These are phyloP conservation scores for Camelina laxa DNA, from an alignment of 345 rosid species.

Conservation along the genomic window DNA sequence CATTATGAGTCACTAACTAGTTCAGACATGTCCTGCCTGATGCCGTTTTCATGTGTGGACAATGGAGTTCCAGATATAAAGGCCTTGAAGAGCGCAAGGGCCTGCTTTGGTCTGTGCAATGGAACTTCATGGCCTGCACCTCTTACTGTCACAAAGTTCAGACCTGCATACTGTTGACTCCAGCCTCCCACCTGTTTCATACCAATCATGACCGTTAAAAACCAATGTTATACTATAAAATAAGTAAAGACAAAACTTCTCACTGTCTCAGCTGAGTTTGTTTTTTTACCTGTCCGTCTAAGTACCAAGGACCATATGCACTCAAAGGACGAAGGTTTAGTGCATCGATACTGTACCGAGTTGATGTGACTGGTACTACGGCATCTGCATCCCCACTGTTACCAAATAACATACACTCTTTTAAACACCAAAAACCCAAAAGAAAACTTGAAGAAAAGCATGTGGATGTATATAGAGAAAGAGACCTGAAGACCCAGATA, in stretches of 20 bases:
- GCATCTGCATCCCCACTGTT: slow-evolving; percentile 92
- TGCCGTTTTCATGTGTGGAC: slow-evolving; percentile 43
- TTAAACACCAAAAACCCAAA: slow-evolving; percentile 11
- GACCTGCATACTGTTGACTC: slow-evolving; percentile 85
- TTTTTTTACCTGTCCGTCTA: slow-evolving; percentile 76
- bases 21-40: slow-evolving; percentile 43
- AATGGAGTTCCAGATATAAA: slow-evolving; percentile 71
- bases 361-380: slow-evolving; percentile 84
- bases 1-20: slow-evolving; percentile 38
- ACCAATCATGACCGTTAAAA: slow-evolving; percentile 9
- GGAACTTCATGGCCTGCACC: slow-evolving; percentile 98
- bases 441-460: background rate
- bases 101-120: slow-evolving; percentile 77
- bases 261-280: slow-evolving; percentile 10
- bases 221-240: background rate
- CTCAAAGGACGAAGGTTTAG: slow-evolving; percentile 70
- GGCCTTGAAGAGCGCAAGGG: slow-evolving; percentile 72
- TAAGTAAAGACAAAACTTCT: background rate
- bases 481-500: slow-evolving; percentile 94
- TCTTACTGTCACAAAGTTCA: slow-evolving; percentile 78
- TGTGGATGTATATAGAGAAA: background rate
- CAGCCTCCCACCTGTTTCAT: slow-evolving; percentile 93
- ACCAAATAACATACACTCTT: slow-evolving; percentile 16
- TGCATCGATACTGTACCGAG: slow-evolving; percentile 85
- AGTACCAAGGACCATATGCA: slow-evolving; percentile 79